Conservation (phyloP, 176 grass and related monocot genomes). For the Oryza punctata region DNA sequence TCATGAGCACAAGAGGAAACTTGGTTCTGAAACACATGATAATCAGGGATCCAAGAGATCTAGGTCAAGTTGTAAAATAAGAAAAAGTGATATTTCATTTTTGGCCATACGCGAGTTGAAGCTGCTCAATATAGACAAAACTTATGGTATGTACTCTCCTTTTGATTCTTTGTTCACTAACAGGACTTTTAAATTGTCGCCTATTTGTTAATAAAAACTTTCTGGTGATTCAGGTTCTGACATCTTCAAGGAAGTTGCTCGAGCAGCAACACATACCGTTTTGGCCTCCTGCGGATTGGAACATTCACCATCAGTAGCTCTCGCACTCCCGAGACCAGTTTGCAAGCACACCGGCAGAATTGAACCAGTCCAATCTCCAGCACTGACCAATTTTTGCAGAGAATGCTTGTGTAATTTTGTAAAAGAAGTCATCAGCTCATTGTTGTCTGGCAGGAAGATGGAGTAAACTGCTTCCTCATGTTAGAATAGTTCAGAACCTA, state of each 20-base stretch:
- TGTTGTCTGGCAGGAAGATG: conserved; percentile 34
- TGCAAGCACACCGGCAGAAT: conserved; percentile 54
- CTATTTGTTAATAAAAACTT: neutral
- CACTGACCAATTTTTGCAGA: conserved; percentile 46
- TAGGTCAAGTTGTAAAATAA: conserved; percentile 32
- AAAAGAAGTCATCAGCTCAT: conserved; percentile 49
- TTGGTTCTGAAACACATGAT: conserved; percentile 22
- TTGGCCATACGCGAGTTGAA: conserved; percentile 63
- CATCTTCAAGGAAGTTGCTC: conserved; percentile 77
- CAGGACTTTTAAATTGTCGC: neutral
- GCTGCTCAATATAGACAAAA: conserved; percentile 68
- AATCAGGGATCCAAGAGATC: conserved; percentile 41
- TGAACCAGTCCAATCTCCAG: conserved; percentile 3
- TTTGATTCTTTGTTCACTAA: conserved; percentile 1
- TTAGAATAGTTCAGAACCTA: conserved; percentile 15
- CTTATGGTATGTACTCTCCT: conserved; percentile 34
- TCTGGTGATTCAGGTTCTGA: conserved; percentile 49
- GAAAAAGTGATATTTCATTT: conserved; percentile 62
- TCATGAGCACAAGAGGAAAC: conserved; percentile 41
- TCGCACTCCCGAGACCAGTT: conserved; percentile 34
- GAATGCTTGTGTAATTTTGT: conserved; percentile 62
- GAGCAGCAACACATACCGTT: conserved; percentile 70
- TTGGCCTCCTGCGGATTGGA: conserved; percentile 71
- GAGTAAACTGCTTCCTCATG: conserved; percentile 18
- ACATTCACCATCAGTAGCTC: conserved; percentile 41